Base-by-base conservation (phyloP, 1,284 basidiomycete species). In the Sporisorium scitamineum region DNA sequence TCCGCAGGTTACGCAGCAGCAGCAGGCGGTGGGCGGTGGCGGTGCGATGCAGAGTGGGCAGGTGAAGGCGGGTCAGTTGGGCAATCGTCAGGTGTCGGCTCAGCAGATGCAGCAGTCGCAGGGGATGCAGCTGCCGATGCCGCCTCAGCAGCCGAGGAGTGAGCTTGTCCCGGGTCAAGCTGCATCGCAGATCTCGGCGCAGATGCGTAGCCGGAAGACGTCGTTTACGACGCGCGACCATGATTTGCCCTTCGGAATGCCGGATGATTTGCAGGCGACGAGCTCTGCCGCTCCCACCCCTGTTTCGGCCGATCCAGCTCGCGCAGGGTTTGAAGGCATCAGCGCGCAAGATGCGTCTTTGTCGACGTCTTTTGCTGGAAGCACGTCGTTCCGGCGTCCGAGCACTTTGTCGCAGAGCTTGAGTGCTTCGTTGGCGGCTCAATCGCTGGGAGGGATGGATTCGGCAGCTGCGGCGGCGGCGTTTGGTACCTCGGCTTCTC, bases 221-320 rank as follows among this genome's bases (percentile, higher is more conserved):
- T 91, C 91, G 0, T 91, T 92, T 10, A 91, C 0, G 90, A 92
- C 92, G 55, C 89, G 91, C 74, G 90, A 92, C 77, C 91, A 90
- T 61, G 92, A 93, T 71, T 92, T 94, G 75, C 89, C 90, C 0
- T 92, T 92, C 69, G 90, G 90, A 79, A 87, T 89, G 52, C 88
- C 88, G 11, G 89, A 90, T 65, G 90, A 90, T 68, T 82, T 85
- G 27, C 76, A 81, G 22, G 34, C 63, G 5, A 44, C 61, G 0
- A 45, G 61, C 10, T n/a, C n/a, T n/a, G 44, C 54, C 3, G 27
- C 42, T n/a, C 27, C 61, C 16, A 27, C 54, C n/a, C 51, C 57
- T 13, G 29, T 47, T n/a, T 55, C 60, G 18, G 42, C 45, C 20
- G 60, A 68, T 37, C 53, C 63, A 18, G 61, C 37, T 8, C 61